Evolutionary conservation across 768 basidiomycete genomes (phyloP), one percentile per base, ranked within the genome.

Genomic region (Termitomyces sp.): DNA sequence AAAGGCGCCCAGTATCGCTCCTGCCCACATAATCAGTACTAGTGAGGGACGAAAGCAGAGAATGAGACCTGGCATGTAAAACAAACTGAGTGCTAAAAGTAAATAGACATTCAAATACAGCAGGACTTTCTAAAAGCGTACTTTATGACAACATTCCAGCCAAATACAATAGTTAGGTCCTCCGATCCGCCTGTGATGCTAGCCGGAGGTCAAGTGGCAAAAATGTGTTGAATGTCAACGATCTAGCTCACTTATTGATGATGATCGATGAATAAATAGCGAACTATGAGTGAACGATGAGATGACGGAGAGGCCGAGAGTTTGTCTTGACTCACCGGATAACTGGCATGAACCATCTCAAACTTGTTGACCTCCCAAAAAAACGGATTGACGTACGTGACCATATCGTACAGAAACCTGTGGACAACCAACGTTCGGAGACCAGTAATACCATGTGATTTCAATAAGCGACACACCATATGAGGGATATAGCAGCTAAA

Each of bases 91-190:
- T 9, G 26, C 8, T 13, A 14, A 14, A 13, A 24, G 20, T 27
- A 9, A 54, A 12, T 33, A 12, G 9, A 26, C 13, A 8, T 5
- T 33, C 10, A n/a, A 20, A 14, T 10, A 47, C 30, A 20, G 20
- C 5, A 5, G 2, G 16, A 20, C 16, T n/a, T n/a, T n/a, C n/a
- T n/a, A 12, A 46, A 16, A 8, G 62, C 82, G 46, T 68, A 90
- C 90, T 89, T 89, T 76, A 93, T 89, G 20, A 94, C 83, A 40
- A 89, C 86, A 59, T 81, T 83, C 93, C 93, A 94, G n/a, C 92
- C 92, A 61, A 95, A 86, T 8, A 88, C 78, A 45, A 87, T 78
- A 3, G 73, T 66, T 20, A 93, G 76, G 8, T 84, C 76, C 9
- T 70, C 65, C 34, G 71, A 69, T 32, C 74, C 71, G 36, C 87